Evolutionary conservation across 2,329 filamentous ascomycete species (phyloP), one percentile per base, ranked within the genome.

Genomic region (Venturia nashicola): DNA sequence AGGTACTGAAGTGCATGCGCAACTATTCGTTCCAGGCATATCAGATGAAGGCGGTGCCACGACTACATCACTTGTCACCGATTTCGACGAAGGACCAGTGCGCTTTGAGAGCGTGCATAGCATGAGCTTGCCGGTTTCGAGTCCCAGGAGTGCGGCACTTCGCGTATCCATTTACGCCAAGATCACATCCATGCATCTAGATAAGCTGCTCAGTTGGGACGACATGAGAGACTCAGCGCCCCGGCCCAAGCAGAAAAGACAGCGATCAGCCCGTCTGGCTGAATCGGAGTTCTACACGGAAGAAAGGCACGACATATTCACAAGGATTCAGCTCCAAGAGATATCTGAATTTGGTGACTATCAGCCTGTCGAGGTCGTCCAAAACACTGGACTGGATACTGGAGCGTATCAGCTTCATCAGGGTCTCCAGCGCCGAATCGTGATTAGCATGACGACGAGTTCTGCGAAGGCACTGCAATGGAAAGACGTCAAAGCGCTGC

Each of bases 51-150:
- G 90, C 65, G 92, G 93, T 9, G 91, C 93, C 55, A 97, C 94
- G 0, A 97, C 93, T 0, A 97, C 93, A 0, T 91, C 95, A 70
- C 93, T 97, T 84, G 92, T 97, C 67, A 87, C 83, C 67, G 90
- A 91, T 64, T 99, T 99, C 70, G 92, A 97, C 69, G 94, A 99
- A 74, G 88, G 90, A 0, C 86, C 92, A 0, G 86, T 99, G 64
- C 87, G 90, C 4, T 99, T 99, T 69, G 93, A 97, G 76, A 99
- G 94, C 75, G 92, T 97, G 61, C 94, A 99, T 78, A 96, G 91
- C 74, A 96, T 99, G 91, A 96, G 91, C 72, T 82, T 99, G 62
- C 90, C 92, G 4, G 80, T 96, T 43, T 88, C 87, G 54, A 89
- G 87, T 59, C 84, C 91, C 0, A 84, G 83, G 27, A 87, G 88